These are phyloP conservation scores for Bruguiera parviflora DNA, from an alignment of 345 rosid genomes.

Conservation along the genomic window DNA sequence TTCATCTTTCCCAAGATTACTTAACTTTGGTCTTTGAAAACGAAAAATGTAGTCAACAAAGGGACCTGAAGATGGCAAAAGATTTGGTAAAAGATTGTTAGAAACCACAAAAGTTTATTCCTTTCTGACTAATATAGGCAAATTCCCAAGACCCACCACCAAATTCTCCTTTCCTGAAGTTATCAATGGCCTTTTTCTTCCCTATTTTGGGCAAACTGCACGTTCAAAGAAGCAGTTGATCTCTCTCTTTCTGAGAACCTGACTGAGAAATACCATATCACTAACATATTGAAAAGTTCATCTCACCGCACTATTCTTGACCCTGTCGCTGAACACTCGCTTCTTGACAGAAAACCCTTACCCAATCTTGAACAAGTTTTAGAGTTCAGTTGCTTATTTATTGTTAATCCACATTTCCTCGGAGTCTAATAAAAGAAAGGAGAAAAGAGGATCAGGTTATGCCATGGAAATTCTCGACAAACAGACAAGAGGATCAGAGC, in stretches of 20 bases:
- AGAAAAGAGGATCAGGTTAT: constrained; percentile 15
- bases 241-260: constrained; percentile 8
- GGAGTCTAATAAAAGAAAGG: not conserved
- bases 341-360: constrained; percentile 11
- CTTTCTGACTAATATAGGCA: constrained; percentile 9
- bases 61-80: constrained; percentile 12
- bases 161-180: not conserved
- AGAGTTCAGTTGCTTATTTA: not conserved
- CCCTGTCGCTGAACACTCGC: constrained; percentile 1
- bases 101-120: constrained; percentile 8
- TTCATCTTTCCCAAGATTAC: not conserved
- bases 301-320: constrained; percentile 27
- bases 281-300: constrained; percentile 20
- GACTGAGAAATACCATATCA: constrained; percentile 3
- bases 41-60: constrained; percentile 16
- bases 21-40: not conserved
- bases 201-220: too few relatives aligned
- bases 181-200: not conserved
- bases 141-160: constrained; percentile 8
- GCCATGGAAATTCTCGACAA: constrained; percentile 49
- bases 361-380: constrained; percentile 9
- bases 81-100: constrained; percentile 24
- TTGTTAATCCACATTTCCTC: not conserved
- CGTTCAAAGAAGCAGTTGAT: constrained; percentile 1
- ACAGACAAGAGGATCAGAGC: constrained; percentile 42